These are phyloP conservation scores for Metrosideros polymorpha DNA, from an alignment of 441 rosid genomes.

Conservation along the genomic window DNA sequence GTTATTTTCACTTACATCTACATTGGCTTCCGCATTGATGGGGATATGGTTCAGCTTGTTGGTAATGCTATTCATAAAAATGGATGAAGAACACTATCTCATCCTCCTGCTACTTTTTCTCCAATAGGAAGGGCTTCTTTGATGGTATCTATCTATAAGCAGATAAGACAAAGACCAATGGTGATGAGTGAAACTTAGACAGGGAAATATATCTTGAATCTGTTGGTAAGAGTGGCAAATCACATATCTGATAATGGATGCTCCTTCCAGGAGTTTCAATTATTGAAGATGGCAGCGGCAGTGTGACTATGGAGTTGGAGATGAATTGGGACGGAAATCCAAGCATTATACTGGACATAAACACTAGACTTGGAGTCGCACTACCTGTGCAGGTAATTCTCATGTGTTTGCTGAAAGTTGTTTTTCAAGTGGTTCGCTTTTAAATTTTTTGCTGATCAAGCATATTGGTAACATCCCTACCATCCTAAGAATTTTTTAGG, in stretches of 20 bases:
- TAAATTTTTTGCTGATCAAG: not conserved
- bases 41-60: not conserved
- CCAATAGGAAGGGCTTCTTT: not conserved
- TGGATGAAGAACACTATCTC: not conserved
- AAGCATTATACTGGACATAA: constrained; percentile 51
- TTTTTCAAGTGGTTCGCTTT: not conserved
- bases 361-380: constrained; percentile 58
- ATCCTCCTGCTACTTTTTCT: not conserved
- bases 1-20: not conserved
- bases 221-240: not conserved
- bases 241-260: not conserved
- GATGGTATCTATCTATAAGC: not conserved
- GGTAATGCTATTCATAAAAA: not conserved
- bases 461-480: not conserved
- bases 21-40: not conserved
- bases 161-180: not conserved
- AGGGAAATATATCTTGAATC: not conserved
- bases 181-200: not conserved
- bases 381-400: constrained; percentile 57
- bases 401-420: not conserved
- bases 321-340: constrained; percentile 79
- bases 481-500: not conserved
- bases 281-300: constrained; percentile 36
- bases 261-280: constrained; percentile 39
- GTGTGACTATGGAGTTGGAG: constrained; percentile 62